A percentile compares a stretch with the other conserved stretches of the same genome.
Conservation (phyloP, 2,329 filamentous ascomycete species). For the Penicillium sp. region DNA sequence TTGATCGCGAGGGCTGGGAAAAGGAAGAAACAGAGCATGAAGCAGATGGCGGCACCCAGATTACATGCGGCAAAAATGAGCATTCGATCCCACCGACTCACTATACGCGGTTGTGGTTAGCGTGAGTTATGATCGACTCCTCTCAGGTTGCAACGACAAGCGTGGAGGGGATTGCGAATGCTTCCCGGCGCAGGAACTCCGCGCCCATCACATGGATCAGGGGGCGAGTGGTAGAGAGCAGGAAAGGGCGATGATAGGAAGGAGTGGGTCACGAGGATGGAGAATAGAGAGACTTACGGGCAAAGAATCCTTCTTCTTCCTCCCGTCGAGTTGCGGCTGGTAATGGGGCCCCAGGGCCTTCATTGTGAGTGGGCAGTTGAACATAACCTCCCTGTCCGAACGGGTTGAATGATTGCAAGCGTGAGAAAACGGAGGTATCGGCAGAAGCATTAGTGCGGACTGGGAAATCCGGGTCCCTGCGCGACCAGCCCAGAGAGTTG, state of each 20-base stretch:
- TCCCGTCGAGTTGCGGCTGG: conserved; percentile 83
- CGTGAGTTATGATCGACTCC: conserved; percentile 19
- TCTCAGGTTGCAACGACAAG: conserved; percentile 25
- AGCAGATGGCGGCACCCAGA: conserved; percentile 84
- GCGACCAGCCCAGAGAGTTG: conserved; percentile 92
- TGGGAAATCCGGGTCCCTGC: conserved; percentile 76
- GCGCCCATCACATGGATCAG: conserved; percentile 37
- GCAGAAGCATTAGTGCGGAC: conserved; percentile 66
- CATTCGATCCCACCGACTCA: conserved; percentile 95
- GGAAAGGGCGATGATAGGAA: conserved; percentile 17
- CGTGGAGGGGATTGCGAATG: conserved; percentile 18
- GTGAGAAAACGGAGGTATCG: conserved; percentile 75
- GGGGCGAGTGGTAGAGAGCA: conserved; percentile 10
- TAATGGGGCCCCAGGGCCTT: conserved; percentile 79
- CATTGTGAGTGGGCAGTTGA: conserved; percentile 77
- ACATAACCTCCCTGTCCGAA: conserved; percentile 84
- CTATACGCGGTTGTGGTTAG: conserved; percentile 55
- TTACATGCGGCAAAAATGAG: conserved; percentile 92
- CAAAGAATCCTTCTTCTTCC: conserved; percentile 95
- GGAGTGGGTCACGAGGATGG: conserved; percentile 24
- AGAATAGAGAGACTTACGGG: conserved; percentile 68
- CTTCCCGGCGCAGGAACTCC: conserved; percentile 45
- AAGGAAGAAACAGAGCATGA: conserved; percentile 85
- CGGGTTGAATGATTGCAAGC: conserved; percentile 82
- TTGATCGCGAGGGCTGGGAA: conserved; percentile 80